Evolutionary conservation across 345 rosid species (phyloP), one percentile per base, ranked within the genome.

Genomic region (Microthlaspi erraticum): DNA sequence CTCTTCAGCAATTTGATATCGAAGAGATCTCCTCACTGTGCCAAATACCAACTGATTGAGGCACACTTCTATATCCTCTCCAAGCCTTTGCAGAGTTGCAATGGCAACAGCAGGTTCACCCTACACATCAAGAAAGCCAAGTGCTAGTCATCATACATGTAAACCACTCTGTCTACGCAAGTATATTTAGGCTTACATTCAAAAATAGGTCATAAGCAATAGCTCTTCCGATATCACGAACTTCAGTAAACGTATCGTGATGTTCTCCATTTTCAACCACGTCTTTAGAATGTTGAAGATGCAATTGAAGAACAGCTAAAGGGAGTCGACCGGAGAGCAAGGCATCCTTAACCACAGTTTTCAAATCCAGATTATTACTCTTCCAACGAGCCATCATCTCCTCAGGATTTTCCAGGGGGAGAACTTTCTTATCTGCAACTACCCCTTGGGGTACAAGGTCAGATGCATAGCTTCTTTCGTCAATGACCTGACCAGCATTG

Each of bases 331-430:
- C 97, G 16, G 97, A 88, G 74, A 81, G 84, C 58, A 94, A 77
- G 69, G 99, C 99, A 81, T 94, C 99, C 80, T 86, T 84, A 53
- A 94, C 99, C 36, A 94, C 95, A 53, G 93, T 84, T 80, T 87
- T 85, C 57, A 89, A 80, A 76, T 94, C 97, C 81, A 91, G 78
- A 59, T 91, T 86, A 80, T 84, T 83, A 71, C 82, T 38, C 81
- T 84, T 89, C 99, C 99, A 94, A 39, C 99, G 93, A 70, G 92
- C 88, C 86, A 94, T 85, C 99, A 94, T 94, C 82, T 94, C 98
- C 77, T 82, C 81, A 33, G 99, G 93, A 76, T 91, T 94, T 82
- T 94, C 99, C 77, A 84, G 67, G 45, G 96, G 90, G 77, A 88
- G 86, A 63, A 77, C 73, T 64, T 81, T 83, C 77, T 81, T 87